Percentiles rank a stretch among this genome's conserved stretches.
These are phyloP conservation scores for Gonium pectorale DNA, from an alignment of 139 green algal species.

Conservation along the genomic window DNA sequence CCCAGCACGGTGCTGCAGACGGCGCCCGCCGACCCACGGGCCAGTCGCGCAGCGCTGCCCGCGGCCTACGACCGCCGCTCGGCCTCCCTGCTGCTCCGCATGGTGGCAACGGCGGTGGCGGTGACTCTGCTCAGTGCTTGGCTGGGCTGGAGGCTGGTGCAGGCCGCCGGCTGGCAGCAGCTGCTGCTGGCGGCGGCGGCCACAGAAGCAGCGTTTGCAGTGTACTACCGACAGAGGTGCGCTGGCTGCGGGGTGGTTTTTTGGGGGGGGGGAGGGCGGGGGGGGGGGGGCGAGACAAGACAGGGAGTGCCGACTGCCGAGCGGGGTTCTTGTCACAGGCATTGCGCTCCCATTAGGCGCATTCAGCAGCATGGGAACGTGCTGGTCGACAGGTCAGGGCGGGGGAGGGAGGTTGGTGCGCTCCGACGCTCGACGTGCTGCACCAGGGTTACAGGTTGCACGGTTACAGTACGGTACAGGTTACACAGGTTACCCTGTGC, in stretches of 20 bases:
- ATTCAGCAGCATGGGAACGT: too few species aligned
- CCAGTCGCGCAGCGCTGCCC: conserved; percentile 6
- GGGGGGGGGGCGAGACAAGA: too few species aligned
- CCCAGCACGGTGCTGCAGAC: conserved; percentile 20
- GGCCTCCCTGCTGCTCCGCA: not conserved
- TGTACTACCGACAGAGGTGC: conserved; percentile 34
- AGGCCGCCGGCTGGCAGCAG: not conserved
- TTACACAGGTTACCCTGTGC: too few species aligned
- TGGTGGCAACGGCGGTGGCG: not conserved
- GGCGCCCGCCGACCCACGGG: conserved; percentile 2
- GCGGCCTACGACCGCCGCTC: conserved; percentile 3
- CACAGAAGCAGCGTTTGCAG: conserved; percentile 4
- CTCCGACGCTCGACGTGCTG: too few species aligned
- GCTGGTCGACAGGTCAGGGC: too few species aligned
- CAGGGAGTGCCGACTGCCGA: too few species aligned
- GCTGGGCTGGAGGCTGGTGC: not conserved
- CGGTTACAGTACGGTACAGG: too few species aligned
- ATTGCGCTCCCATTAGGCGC: too few species aligned
- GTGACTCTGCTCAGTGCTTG: not conserved
- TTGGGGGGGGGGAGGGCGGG: not conserved
- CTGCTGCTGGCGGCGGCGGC: not conserved
- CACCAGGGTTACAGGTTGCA: too few species aligned
- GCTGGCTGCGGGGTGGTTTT: not conserved
- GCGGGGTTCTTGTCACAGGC: too few species aligned
- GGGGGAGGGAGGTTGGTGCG: too few species aligned